These are phyloP conservation scores for Claviceps arundinis DNA, from an alignment of 2,329 filamentous ascomycete genomes.

Conservation along the genomic window DNA sequence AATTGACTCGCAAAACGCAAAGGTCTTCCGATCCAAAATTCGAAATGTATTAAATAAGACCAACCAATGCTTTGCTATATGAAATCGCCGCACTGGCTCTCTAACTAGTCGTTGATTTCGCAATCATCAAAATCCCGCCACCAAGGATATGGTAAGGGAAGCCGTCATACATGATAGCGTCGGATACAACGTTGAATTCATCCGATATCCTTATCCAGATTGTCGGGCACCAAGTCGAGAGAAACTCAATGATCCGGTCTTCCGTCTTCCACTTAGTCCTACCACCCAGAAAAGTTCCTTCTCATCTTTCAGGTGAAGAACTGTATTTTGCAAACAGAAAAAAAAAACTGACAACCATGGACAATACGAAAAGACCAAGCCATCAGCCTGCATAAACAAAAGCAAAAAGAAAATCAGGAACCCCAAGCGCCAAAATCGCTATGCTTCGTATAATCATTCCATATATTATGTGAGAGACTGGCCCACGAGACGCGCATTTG, in stretches of 20 bases:
- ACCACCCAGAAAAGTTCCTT: background rate
- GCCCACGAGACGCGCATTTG: slow-evolving; percentile 4
- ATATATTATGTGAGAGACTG: slow-evolving; percentile 9
- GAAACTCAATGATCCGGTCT: background rate
- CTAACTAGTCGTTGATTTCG: background rate
- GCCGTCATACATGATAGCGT: background rate
- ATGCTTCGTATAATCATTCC: slow-evolving; percentile 22
- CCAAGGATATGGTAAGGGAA: background rate
- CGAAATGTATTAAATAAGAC: background rate
- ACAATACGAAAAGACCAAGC: background rate
- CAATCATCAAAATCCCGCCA: background rate
- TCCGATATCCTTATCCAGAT: background rate
- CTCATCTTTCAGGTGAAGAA: too few species aligned
- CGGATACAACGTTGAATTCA: too few species aligned
- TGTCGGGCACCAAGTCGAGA: background rate
- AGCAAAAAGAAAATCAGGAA: background rate
- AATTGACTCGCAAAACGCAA: background rate
- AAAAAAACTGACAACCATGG: background rate
- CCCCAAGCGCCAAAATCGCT: slow-evolving; percentile 25
- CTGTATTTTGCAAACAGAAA: background rate
- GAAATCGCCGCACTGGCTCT: background rate
- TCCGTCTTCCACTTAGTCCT: background rate
- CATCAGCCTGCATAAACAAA: background rate
- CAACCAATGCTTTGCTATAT: background rate
- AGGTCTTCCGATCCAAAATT: background rate